Evolutionary conservation across 805 yeast species (phyloP).

Genomic region (Torulaspora delbrueckii): DNA sequence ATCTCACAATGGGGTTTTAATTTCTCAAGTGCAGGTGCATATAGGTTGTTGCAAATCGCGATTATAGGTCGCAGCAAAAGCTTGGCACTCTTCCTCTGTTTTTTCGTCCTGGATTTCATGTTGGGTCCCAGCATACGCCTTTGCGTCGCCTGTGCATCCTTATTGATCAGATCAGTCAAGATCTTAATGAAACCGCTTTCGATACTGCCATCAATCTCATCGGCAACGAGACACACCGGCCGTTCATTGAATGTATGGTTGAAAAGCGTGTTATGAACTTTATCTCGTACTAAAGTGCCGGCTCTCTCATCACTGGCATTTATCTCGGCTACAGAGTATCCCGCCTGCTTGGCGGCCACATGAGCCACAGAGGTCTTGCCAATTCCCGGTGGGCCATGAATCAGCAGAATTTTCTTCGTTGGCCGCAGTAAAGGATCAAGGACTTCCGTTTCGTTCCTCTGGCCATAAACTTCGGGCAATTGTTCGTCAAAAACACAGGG

Average conservation of each 20-base stretch:
- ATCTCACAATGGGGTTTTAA: conserved; percentile 71
- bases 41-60: conserved; percentile 86
- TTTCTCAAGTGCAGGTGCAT: conserved; percentile 67
- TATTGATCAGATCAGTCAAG: conserved; percentile 50
- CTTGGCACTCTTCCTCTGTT: conserved; percentile 36
- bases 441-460: conserved; percentile 12
- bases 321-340: conserved; percentile 74
- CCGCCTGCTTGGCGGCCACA: conserved; percentile 73
- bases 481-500: conserved; percentile 50
- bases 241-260: conserved; percentile 61
- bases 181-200: conserved; percentile 60
- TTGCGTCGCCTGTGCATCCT: conserved; percentile 52
- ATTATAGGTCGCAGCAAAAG: conserved; percentile 77
- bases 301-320: conserved; percentile 82
- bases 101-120: conserved; percentile 17
- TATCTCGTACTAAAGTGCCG: conserved; percentile 51
- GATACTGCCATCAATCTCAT: conserved; percentile 81
- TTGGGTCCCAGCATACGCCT: conserved; percentile 24
- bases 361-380: conserved; percentile 92
- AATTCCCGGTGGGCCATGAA: conserved; percentile 90
- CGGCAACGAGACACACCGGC: conserved; percentile 80
- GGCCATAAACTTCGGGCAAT: conserved; percentile 22
- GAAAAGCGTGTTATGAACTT: conserved; percentile 56
- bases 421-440: conserved; percentile 57
- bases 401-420: conserved; percentile 55